Evolutionary conservation across 306 rosid genomes (phyloP).

Genomic region (Calophaca sinica): DNA sequence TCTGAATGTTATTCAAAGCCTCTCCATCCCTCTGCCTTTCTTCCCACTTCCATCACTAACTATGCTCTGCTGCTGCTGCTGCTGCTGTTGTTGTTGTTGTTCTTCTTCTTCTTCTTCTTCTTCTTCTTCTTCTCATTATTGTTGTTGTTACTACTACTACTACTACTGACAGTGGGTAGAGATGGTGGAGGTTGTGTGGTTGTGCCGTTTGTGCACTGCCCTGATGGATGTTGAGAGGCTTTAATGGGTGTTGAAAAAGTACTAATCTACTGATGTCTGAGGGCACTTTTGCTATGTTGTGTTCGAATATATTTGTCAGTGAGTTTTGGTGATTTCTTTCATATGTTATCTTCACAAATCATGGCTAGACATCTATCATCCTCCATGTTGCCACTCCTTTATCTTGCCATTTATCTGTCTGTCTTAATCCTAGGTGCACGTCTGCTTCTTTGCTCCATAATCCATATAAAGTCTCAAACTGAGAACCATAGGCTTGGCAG

Average conservation of each 20-base stretch:
- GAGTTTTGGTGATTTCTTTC: not conserved
- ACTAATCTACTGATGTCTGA: conserved; percentile 35
- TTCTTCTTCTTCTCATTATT: not conserved
- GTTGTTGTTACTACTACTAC: not conserved
- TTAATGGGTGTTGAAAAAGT: conserved; percentile 38
- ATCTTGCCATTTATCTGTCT: no score
- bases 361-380: not conserved
- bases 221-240: conserved; percentile 51
- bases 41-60: conserved; percentile 34
- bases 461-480: no score
- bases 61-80: not conserved
- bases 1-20: conserved; percentile 26
- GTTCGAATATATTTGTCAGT: not conserved
- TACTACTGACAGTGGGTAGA: conserved; percentile 36
- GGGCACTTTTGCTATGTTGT: conserved; percentile 28
- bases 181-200: conserved; percentile 46
- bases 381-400: not conserved
- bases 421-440: no score
- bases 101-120: not conserved
- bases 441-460: no score
- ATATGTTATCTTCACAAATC: not conserved
- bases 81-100: not conserved
- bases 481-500: no score
- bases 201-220: conserved; percentile 9
- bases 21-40: conserved; percentile 45